Evolutionary conservation across 225 moss, liverwort and hornwort genomes (phyloP).

Genomic region (Neckera pumila): DNA sequence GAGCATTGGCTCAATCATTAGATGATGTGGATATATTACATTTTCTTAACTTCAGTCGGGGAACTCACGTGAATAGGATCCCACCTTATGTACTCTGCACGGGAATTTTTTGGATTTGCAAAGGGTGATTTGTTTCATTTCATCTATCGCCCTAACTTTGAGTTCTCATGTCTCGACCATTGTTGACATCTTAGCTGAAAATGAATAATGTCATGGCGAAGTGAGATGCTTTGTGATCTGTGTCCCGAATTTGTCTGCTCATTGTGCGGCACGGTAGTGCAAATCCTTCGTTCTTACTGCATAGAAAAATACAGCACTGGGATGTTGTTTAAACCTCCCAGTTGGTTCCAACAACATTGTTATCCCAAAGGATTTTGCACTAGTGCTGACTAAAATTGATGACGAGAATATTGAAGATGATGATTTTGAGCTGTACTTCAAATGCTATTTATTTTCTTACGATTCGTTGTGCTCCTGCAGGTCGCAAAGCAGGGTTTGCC

Average conservation of each 20-base stretch:
- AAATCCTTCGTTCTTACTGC: background rate
- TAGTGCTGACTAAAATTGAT: background rate
- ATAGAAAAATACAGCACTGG: background rate
- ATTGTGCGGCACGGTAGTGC: background rate
- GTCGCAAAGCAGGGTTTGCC: constrained; percentile 68
- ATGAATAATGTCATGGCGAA: no score
- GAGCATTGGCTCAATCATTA: background rate
- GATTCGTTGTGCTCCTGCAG: background rate
- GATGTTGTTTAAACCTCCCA: background rate
- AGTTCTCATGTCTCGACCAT: background rate
- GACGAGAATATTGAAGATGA: background rate
- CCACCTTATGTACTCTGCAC: background rate
- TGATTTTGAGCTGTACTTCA: background rate
- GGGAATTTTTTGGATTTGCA: background rate
- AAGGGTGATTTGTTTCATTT: background rate
- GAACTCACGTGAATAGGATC: background rate
- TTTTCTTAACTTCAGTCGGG: background rate
- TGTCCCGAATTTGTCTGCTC: background rate
- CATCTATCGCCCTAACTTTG: background rate
- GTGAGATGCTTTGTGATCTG: background rate
- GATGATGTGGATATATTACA: background rate
- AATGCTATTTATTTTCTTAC: background rate
- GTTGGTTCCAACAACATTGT: background rate
- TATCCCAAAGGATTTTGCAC: background rate
- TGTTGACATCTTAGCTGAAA: background rate